phyloP scores from a whole-genome alignment of 495 filamentous ascomycete genomes.

The Aspergillus ostianus region DNA sequence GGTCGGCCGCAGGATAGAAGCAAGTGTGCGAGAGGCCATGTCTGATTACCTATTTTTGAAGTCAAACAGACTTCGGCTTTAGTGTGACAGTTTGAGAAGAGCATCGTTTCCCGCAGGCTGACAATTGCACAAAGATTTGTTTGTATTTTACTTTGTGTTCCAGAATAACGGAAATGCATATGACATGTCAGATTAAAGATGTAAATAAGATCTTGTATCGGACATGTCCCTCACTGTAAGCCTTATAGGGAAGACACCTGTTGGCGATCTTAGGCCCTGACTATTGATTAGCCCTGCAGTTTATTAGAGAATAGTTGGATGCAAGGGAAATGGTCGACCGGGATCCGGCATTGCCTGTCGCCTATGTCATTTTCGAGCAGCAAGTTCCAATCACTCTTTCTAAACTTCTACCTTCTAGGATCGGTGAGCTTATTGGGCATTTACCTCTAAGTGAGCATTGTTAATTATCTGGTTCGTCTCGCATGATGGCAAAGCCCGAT shows the following conservation, averaged over 20 bases:
- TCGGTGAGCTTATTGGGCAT: neutral
- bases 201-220: too few species aligned
- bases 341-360: neutral
- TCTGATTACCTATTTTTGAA: conserved; percentile 1
- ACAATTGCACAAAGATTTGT: too few species aligned
- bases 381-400: neutral
- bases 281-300: neutral
- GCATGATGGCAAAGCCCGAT: neutral
- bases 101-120: too few species aligned
- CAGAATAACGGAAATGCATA: too few species aligned
- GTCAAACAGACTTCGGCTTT: conserved; percentile 3
- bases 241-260: too few species aligned
- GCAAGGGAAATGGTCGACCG: neutral
- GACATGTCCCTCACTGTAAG: too few species aligned
- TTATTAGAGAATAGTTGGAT: neutral
- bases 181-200: too few species aligned
- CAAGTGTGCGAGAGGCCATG: neutral
- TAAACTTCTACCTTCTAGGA: neutral
- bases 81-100: neutral
- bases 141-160: too few species aligned
- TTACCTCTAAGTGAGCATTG: neutral
- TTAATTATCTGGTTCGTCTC: neutral
- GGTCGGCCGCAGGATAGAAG: neutral
- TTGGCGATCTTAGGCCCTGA: neutral
- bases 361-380: neutral